Evolutionary conservation across 257 asterid genomes (phyloP).

Genomic region (Capsicum baccatum): DNA sequence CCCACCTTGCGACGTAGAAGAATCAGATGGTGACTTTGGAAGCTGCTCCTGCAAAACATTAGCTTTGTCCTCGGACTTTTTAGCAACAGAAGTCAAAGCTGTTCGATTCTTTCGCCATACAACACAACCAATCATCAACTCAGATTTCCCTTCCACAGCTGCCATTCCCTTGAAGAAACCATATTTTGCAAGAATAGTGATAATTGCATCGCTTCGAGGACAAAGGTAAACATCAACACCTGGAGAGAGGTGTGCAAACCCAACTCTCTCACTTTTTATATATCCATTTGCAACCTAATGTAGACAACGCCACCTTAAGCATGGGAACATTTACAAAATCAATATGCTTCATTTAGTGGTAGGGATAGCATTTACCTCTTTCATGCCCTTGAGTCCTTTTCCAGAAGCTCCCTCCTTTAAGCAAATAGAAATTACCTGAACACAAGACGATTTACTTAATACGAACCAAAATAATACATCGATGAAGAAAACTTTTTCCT

Average conservation of each 20-base stretch:
- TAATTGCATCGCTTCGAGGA: conserved; percentile 38
- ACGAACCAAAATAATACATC: not conserved
- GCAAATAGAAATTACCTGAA: conserved; percentile 42
- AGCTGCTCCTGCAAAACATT: conserved; percentile 20
- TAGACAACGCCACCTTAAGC: not conserved
- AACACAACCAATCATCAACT: conserved; percentile 43
- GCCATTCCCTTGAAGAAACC: conserved; percentile 35
- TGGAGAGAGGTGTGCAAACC: conserved; percentile 35
- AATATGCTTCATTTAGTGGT: conserved; percentile 8
- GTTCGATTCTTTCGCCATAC: conserved; percentile 39
- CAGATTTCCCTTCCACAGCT: conserved; percentile 33
- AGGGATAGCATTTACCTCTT: conserved; percentile 32
- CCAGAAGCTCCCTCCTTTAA: conserved; percentile 39
- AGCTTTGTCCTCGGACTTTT: conserved; percentile 8
- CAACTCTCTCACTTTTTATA: conserved; percentile 34
- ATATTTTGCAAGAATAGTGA: conserved; percentile 39
- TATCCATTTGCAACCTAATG: conserved; percentile 38
- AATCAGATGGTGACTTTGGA: conserved; percentile 22
- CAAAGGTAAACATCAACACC: conserved; percentile 37
- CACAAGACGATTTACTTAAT: conserved; percentile 13
- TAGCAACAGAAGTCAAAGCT: conserved; percentile 15
- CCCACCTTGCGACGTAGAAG: conserved; percentile 14
- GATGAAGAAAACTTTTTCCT: not conserved
- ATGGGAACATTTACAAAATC: conserved; percentile 25
- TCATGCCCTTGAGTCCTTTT: conserved; percentile 34